phyloP scores from a whole-genome alignment of 2,329 filamentous ascomycete genomes.

The Aspergillus glaucus region DNA sequence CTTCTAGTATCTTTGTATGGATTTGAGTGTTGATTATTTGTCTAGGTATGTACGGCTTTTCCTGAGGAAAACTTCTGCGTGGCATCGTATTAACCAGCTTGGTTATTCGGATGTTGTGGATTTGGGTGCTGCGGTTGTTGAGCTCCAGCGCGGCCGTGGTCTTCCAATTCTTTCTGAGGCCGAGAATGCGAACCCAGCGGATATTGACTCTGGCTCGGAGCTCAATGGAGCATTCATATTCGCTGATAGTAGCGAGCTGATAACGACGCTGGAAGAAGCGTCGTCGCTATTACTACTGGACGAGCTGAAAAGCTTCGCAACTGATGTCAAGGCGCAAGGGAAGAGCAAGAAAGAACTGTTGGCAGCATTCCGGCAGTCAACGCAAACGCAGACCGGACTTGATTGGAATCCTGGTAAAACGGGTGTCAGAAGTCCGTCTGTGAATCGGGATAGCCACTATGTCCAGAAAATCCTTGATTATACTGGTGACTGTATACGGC shows the following conservation, averaged over 20 bases:
- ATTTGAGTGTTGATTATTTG: not conserved
- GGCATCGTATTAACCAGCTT: slow-evolving; percentile 76
- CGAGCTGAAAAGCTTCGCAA: slow-evolving; percentile 77
- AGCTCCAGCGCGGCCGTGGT: slow-evolving; percentile 53
- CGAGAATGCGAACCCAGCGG: slow-evolving; percentile 37
- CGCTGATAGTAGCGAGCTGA: slow-evolving; percentile 70
- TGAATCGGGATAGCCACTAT: slow-evolving; percentile 68
- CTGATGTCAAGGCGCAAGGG: slow-evolving; percentile 77
- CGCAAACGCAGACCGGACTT: slow-evolving; percentile 69
- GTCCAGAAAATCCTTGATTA: slow-evolving; percentile 68
- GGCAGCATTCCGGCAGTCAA: slow-evolving; percentile 65
- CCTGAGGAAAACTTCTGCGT: slow-evolving; percentile 80
- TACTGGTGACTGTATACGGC: slow-evolving; percentile 75
- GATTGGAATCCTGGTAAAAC: slow-evolving; percentile 50
- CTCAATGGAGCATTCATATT: slow-evolving; percentile 63
- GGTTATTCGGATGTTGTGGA: slow-evolving; percentile 78
- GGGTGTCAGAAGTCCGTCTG: slow-evolving; percentile 36
- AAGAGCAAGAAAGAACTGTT: slow-evolving; percentile 81
- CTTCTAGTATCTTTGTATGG: not conserved
- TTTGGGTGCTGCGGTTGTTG: slow-evolving; percentile 57
- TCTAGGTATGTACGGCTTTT: slow-evolving; percentile 83
- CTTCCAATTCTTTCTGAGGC: slow-evolving; percentile 47
- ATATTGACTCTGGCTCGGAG: slow-evolving; percentile 40
- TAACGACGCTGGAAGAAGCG: slow-evolving; percentile 75
- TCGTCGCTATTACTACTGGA: slow-evolving; percentile 76